Conservation (phyloP, 116 monocot species). For the Trichopus zeylanicus region DNA sequence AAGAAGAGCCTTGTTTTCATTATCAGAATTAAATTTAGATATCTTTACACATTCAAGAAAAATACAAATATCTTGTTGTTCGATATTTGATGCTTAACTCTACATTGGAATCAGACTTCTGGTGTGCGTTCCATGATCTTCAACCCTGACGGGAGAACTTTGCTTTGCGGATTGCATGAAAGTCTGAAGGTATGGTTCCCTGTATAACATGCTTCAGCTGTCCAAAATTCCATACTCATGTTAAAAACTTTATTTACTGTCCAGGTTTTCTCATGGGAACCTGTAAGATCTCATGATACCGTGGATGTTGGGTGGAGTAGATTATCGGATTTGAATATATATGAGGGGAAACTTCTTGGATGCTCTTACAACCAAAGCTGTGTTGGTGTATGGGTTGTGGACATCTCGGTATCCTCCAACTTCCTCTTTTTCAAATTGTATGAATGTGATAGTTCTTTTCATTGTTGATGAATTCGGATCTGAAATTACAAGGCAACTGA, state of each 20-base stretch:
- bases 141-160: conserved; percentile 93
- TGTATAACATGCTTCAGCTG: background rate
- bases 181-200: conserved; percentile 74
- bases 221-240: background rate
- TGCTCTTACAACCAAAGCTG: conserved; percentile 99
- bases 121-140: conserved; percentile 93
- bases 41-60: too few species aligned
- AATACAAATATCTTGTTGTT: too few species aligned
- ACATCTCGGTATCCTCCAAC: conserved; percentile 65
- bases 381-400: conserved; percentile 99
- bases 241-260: background rate
- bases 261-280: conserved; percentile 97
- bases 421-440: conserved; percentile 5
- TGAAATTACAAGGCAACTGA: background rate
- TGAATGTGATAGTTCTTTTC: background rate
- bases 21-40: too few species aligned
- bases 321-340: conserved; percentile 87
- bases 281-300: conserved; percentile 83
- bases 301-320: conserved; percentile 98
- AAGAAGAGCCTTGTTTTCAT: too few species aligned
- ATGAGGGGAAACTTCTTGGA: conserved; percentile 98
- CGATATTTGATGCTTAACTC: background rate
- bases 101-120: conserved; percentile 44
- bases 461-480: background rate
- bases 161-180: conserved; percentile 97